Conservation (phyloP, 441 rosid genomes). For the Euphorbia celastroides region DNA sequence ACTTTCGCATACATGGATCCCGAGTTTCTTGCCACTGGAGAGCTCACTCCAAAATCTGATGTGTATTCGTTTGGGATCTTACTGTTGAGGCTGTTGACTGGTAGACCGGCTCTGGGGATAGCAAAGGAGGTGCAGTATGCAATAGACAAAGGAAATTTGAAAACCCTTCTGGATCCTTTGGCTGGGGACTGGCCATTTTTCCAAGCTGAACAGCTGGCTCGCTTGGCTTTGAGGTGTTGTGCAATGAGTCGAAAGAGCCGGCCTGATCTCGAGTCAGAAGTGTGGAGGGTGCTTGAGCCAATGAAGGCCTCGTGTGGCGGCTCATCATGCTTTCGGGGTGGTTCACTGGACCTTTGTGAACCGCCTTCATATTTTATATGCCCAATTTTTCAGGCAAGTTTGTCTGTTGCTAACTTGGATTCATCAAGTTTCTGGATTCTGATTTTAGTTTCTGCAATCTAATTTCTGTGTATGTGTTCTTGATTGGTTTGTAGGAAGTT, state of each 20-base stretch:
- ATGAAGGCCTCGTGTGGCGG: constrained; percentile 92
- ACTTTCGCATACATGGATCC: constrained; percentile 82
- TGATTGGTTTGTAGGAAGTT: constrained; percentile 56
- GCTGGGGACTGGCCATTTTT: constrained; percentile 99
- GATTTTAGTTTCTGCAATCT: background rate
- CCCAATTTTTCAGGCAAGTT: constrained; percentile 79
- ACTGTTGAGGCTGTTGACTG: constrained; percentile 68
- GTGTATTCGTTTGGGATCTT: constrained; percentile 90
- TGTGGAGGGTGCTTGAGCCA: constrained; percentile 89
- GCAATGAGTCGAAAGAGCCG: constrained; percentile 64
- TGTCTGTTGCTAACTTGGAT: background rate
- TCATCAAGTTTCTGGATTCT: background rate
- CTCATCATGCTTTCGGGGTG: constrained; percentile 44
- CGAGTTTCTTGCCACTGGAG: constrained; percentile 66
- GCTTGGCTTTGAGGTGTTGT: constrained; percentile 81
- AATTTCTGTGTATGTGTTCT: background rate
- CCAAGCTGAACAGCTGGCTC: constrained; percentile 89
- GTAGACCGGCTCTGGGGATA: constrained; percentile 65
- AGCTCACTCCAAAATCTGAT: constrained; percentile 83
- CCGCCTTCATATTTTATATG: constrained; percentile 85
- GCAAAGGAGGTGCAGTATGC: constrained; percentile 70
- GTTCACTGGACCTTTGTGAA: constrained; percentile 53
- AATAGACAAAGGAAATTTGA: constrained; percentile 49
- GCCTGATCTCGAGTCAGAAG: constrained; percentile 78
- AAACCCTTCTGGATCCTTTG: constrained; percentile 68